A percentile compares a stretch with the other conserved stretches of the same genome.
These are phyloP conservation scores for Cynara cardunculus DNA, from an alignment of 129 eudicot species.

Conservation along the genomic window DNA sequence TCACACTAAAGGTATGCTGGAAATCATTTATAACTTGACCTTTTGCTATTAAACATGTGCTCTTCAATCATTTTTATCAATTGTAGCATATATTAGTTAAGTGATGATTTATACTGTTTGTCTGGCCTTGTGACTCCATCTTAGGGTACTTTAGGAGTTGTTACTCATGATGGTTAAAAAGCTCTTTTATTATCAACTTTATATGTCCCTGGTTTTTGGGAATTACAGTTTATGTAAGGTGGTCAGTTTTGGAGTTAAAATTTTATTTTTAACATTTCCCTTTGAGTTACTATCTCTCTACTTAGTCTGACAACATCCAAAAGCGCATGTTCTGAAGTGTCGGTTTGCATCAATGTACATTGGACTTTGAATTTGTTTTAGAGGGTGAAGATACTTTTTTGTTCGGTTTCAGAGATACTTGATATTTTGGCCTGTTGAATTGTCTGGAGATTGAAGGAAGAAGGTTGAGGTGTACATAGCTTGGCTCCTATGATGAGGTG, in stretches of 20 bases:
- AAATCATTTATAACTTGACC: background rate
- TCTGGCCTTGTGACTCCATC: background rate
- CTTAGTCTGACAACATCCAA: background rate
- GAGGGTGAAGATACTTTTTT: background rate
- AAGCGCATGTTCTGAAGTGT: background rate
- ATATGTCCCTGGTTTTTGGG: background rate
- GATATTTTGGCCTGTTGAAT: background rate
- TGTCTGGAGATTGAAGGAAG: background rate
- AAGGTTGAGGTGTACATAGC: background rate
- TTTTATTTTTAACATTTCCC: background rate
- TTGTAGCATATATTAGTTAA: background rate
- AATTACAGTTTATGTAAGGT: background rate
- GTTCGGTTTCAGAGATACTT: background rate
- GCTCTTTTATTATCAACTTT: background rate
- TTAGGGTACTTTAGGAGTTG: background rate
- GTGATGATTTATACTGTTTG: background rate
- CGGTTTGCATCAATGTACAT: background rate
- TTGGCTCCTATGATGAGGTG: background rate
- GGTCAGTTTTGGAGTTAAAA: background rate
- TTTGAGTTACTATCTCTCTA: background rate
- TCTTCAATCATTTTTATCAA: background rate
- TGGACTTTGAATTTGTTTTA: background rate
- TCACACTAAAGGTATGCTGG: constrained; percentile 78
- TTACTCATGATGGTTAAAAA: background rate
- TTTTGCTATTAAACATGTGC: background rate